Conservation (phyloP, 352 stramenopile species). For the Phytophthora meadii region DNA sequence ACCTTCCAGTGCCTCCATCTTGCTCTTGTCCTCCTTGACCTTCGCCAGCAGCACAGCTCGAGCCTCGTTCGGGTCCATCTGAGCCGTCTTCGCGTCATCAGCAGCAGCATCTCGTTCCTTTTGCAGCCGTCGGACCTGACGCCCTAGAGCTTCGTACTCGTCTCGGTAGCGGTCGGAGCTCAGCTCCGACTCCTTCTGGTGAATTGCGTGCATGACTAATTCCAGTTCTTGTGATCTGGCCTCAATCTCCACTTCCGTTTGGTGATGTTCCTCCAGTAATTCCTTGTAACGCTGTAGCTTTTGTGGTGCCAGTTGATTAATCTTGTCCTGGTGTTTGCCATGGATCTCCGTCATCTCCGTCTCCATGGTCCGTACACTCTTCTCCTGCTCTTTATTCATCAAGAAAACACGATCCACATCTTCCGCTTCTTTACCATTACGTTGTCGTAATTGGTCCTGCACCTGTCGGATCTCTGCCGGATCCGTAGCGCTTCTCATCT, state of each 20-base stretch:
- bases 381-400: constrained; percentile 86
- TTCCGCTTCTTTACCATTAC: constrained; percentile 86
- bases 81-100: constrained; percentile 83
- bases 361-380: constrained; percentile 69
- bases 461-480: constrained; percentile 74
- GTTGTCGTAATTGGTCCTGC: constrained; percentile 68
- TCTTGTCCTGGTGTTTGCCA: constrained; percentile 84
- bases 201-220: constrained; percentile 75
- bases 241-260: constrained; percentile 82
- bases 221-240: constrained; percentile 70
- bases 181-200: constrained; percentile 79
- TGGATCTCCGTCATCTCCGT: constrained; percentile 83
- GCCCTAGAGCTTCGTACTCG: constrained; percentile 80
- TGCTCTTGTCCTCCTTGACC: constrained; percentile 88
- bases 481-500: constrained; percentile 78
- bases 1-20: constrained; percentile 80
- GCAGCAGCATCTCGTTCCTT: constrained; percentile 82
- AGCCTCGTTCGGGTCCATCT: constrained; percentile 91
- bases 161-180: constrained; percentile 75
- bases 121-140: constrained; percentile 68
- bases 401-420: constrained; percentile 92
- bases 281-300: constrained; percentile 86
- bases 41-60: constrained; percentile 82
- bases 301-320: constrained; percentile 89
- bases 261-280: constrained; percentile 73